Base-by-base conservation (phyloP, 2,329 filamentous ascomycete species). In the Aureobasidium subglaciale region DNA sequence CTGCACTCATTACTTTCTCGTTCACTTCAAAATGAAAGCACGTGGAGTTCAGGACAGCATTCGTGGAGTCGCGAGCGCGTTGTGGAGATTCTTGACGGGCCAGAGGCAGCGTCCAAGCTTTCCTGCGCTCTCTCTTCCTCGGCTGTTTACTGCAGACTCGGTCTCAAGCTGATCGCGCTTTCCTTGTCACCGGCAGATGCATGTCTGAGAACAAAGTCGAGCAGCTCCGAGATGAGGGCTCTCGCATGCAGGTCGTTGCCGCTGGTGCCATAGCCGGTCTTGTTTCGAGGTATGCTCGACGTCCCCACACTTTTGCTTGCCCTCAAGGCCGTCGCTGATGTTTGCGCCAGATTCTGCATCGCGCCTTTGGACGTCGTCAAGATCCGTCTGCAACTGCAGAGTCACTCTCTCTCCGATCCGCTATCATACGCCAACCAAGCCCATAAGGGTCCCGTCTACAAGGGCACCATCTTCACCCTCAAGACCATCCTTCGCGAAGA, bases 341-440 rank as follows among this genome's bases (percentile, higher is more conserved):
- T 45, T 2, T 46, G 20, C 13, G 37, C 7, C 63, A 90, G 88
- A 69, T 97, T 99, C 77, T 83, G 93, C 67, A 86, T 97, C 68
- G 90, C 93, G 16, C 93, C 93, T 53, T 87, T 99, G 62, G 93
- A 99, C 71, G 93, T 99, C 60, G 84, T 97, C 74, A 97, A 99
- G 77, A 99, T 99, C 73, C 88, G 93, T 43, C 85, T 97, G 42
- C 93, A 99, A 70, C 84, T 99, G 16, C 93, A 97, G 71, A 83
- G 88, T 41, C 87, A 95, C 74, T 90, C 89, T 46, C 81, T 88
- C 58, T 86, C 86, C 63, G 86, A 92, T 66, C 87, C 89, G 2
- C 71, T 84, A 9, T 79, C 83, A 42, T 77, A 82, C 60, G 74
- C 74, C 52, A 65, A 72, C 11, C 37, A 43, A 15, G 46, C 58